Evolutionary conservation across 1,284 basidiomycete genomes (phyloP), one percentile per base, ranked within the genome.

Genomic region (Psilocybe mexicana): DNA sequence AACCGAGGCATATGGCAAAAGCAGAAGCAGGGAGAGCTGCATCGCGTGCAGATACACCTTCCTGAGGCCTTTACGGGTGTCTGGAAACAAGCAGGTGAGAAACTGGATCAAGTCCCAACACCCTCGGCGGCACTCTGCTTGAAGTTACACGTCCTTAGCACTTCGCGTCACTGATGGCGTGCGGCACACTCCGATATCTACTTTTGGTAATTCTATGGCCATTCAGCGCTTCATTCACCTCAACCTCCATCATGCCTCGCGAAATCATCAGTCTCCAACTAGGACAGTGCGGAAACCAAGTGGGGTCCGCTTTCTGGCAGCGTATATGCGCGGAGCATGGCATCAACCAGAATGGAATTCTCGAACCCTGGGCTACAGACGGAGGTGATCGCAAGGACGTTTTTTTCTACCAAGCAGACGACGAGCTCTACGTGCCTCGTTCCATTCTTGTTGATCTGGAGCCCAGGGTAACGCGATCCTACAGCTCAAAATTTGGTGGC

Each of bases 321-420:
- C 89, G 94, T 54, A 84, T 98, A 26, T 98, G 96, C 66, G 92
- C 93, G 18, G 95, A 98, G 75, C 96, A 98, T 71, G 96, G 96
- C 23, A 98, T 98, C 77, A 94, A 86, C 70, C 90, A 90, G 55
- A 90, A 94, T 65, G 96, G 96, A 44, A 93, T 94, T 60, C 84
- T 96, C 40, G 94, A 97, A 73, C 94, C 96, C 63, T 96, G 92
- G 92, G 94, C 94, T 1, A 92, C 90, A 2, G 94, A 96, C 67
- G 92, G 92, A 33, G 92, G 93, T 3, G 97, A 99, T 74, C 82
- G 97, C 65, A 99, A 99, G 70, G 97, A 99, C 74, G 96, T 98
- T 43, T 99, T 99, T 78, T 99, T 99, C 78, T 99, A 99, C 74
- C 97, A 99, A 73, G 97, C 97, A 8, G 97, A 99, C 73, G 97